Evolutionary conservation across 2,329 filamentous ascomycete genomes (phyloP).

Genomic region (Aspergillus ibericus): DNA sequence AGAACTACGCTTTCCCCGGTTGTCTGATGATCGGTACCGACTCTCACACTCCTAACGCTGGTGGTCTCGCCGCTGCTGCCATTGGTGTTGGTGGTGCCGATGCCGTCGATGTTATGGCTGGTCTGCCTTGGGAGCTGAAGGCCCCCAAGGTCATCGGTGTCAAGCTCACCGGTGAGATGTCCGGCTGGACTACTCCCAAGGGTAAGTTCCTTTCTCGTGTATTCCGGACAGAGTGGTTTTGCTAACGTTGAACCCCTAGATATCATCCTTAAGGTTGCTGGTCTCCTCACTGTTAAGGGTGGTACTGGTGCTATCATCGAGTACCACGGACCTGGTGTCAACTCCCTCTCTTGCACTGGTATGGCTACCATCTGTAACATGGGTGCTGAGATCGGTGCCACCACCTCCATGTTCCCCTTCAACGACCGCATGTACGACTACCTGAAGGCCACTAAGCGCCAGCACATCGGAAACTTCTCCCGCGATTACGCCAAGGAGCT

Average conservation of each 20-base stretch:
- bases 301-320: conserved; percentile 80
- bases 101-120: conserved; percentile 97
- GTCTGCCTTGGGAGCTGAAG: conserved; percentile 97
- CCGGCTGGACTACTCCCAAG: conserved; percentile 91
- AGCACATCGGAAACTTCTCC: conserved; percentile 86
- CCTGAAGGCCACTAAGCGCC: conserved; percentile 84
- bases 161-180: conserved; percentile 84
- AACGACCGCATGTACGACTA: conserved; percentile 98
- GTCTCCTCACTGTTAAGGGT: conserved; percentile 95
- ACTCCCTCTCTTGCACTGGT: conserved; percentile 76
- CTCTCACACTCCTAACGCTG: conserved; percentile 95
- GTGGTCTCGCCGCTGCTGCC: conserved; percentile 90
- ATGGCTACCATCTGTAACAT: conserved; percentile 80
- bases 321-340: conserved; percentile 65
- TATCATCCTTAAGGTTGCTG: conserved; percentile 95
- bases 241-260: conserved; percentile 52
- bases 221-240: no score
- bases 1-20: conserved; percentile 99
- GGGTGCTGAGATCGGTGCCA: conserved; percentile 67
- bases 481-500: conserved; percentile 82
- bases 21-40: conserved; percentile 97
- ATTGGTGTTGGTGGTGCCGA: conserved; percentile 98
- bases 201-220: conserved; percentile 55
- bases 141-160: conserved; percentile 97
- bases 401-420: conserved; percentile 95